A percentile compares a stretch with the other conserved stretches of the same genome.
These are phyloP conservation scores for Colletotrichum shisoi DNA, from an alignment of 2,329 filamentous ascomycete species.

Conservation along the genomic window DNA sequence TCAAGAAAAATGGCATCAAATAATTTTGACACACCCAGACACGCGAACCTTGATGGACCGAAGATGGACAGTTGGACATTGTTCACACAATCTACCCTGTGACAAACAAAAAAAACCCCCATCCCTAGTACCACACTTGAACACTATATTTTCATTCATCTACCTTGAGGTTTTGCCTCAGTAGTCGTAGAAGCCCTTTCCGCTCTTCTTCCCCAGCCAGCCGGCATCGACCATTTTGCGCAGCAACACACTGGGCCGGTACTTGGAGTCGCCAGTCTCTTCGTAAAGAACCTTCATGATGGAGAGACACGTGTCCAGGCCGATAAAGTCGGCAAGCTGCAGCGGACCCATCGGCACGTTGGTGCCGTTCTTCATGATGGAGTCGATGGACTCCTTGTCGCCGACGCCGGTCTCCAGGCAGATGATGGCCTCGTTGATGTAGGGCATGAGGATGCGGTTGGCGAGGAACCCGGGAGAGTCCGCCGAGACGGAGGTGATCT, in stretches of 20 bases:
- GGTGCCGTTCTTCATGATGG: slow-evolving; percentile 99
- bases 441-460: slow-evolving; percentile 97
- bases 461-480: slow-evolving; percentile 95
- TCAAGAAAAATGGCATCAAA: too few species aligned
- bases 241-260: slow-evolving; percentile 85
- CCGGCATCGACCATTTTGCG: slow-evolving; percentile 97
- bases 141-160: not conserved
- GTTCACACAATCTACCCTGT: not conserved
- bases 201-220: slow-evolving; percentile 96
- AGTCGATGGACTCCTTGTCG: slow-evolving; percentile 88
- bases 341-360: slow-evolving; percentile 98
- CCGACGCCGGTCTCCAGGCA: slow-evolving; percentile 95
- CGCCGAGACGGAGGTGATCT: slow-evolving; percentile 84
- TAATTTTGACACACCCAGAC: too few species aligned
- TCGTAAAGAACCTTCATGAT: slow-evolving; percentile 96
- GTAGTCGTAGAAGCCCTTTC: slow-evolving; percentile 95
- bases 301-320: slow-evolving; percentile 90
- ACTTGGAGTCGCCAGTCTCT: slow-evolving; percentile 95
- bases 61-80: not conserved
- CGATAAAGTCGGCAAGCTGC: slow-evolving; percentile 94
- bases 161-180: slow-evolving; percentile 48
- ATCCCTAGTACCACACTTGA: not conserved
- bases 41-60: too few species aligned
- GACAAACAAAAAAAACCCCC: not conserved
- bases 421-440: slow-evolving; percentile 97